A percentile compares a stretch with the other conserved stretches of the same genome.
These are phyloP conservation scores for Diaporthe australafricana DNA, from an alignment of 2,329 filamentous ascomycete species.

Conservation along the genomic window DNA sequence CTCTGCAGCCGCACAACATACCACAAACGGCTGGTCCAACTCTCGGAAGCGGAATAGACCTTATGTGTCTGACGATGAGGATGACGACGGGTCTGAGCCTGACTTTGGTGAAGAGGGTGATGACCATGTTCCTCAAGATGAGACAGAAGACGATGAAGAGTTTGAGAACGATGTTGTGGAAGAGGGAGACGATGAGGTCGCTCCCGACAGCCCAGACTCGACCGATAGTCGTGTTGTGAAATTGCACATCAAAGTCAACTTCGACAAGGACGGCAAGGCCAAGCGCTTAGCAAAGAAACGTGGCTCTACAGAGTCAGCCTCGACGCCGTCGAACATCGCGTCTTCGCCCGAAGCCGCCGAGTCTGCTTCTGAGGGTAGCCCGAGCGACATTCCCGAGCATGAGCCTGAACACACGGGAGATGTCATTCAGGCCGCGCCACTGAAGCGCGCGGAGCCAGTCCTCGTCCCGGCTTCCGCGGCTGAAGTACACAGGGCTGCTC, in stretches of 20 bases:
- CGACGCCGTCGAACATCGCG: constrained; percentile 34
- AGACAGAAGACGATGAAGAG: constrained; percentile 67
- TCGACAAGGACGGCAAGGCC: constrained; percentile 50
- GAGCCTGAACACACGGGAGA: constrained; percentile 35
- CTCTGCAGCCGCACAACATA: constrained; percentile 61
- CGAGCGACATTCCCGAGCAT: constrained; percentile 31
- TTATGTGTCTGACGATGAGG: constrained; percentile 69
- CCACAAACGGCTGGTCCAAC: constrained; percentile 60
- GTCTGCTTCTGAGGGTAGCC: constrained; percentile 27
- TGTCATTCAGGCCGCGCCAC: constrained; percentile 34
- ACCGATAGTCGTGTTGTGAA: constrained; percentile 78
- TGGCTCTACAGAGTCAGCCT: constrained; percentile 43
- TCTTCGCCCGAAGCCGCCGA: constrained; percentile 26
- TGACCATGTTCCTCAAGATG: constrained; percentile 72
- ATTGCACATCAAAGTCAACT: constrained; percentile 65
- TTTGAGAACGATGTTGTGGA: constrained; percentile 67
- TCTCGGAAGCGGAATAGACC: constrained; percentile 56
- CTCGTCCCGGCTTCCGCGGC: background rate
- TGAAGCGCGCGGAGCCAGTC: constrained; percentile 21
- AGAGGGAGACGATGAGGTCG: constrained; percentile 63
- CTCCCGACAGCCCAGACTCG: constrained; percentile 40
- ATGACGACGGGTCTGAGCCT: constrained; percentile 79
- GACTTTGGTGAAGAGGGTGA: constrained; percentile 83
- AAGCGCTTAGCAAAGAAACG: constrained; percentile 46
- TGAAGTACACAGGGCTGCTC: background rate